Evolutionary conservation across 129 eudicot genomes (phyloP), one percentile per base, ranked within the genome.

Genomic region (Arctium minus): DNA sequence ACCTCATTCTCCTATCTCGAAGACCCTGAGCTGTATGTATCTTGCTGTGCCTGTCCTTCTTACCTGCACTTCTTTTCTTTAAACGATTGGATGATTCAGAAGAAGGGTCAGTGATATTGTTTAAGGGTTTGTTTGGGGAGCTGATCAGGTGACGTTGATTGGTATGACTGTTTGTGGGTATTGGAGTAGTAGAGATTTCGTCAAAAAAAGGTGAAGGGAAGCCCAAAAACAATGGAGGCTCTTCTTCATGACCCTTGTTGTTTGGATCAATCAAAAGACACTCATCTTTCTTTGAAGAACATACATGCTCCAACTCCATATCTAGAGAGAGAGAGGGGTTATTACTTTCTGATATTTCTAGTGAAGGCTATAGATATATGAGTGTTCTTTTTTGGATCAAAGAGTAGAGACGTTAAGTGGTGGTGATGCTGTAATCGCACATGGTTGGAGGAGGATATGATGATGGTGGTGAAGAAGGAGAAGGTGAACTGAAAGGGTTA

Each of bases 21-120:
- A 89, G 81, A 22, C 94, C 94, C 50, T 84, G 89, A 32, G 92
- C 92, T 10, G 94, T 91, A 38, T 82, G 73, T 6, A 91, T 91
- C 83, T 91, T 91, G 90, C 90, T 91, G 80, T 91, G 94, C 60
- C 92, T 77, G 46, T 91, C 92, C 46, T 83, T 91, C 88, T 88
- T 91, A 56, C 94, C 90, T 5, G 5, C 33, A 73, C 79, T 38
- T 33, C 18, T 86, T 81, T 68, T 88, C 73, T 31, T 37, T 64
- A 42, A 22, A 60, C 77, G 77, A 62, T 79, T 81, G n/a, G 75
- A 68, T 80, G 75, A 68, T 80, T 86, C 75, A 36, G 89, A 74
- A 11, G 79, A n/a, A 31, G 70, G 36, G 31, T 79, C 60, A 22
- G 68, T 65, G 79, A 13, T 50, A 1, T 30, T 62, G 37, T 70